Evolutionary conservation across 371 early-diverging fungal genomes (phyloP), one percentile per base, ranked within the genome.

Genomic region (Rhizomucor miehei): DNA sequence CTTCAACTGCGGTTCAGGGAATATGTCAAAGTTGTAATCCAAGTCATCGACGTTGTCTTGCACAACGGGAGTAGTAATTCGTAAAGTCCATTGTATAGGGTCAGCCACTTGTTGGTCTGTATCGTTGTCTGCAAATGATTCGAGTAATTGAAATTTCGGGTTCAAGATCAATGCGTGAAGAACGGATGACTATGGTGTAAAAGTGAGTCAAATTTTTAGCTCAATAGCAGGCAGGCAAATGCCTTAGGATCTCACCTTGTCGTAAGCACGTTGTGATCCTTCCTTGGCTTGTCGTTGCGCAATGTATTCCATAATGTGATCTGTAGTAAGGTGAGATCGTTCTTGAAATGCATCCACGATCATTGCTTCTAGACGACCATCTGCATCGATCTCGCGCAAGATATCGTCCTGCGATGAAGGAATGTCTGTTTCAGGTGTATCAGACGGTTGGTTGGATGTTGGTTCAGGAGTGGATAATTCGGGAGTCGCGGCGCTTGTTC

Each of bases 291-390:
- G 19, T 6, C 41, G 41, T 11, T 19, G 41, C 14, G 14, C 12
- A 41, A 14, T 41, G 16, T 19, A 16, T 16, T 14, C 41, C 41
- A 41, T 41, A 16, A 41, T 41, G 6, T 19, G 14, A 41, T 41
- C 41, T 6, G 19, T 19, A 6, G 19, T 41, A 41, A 19, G 16
- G 3, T 41, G 16, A 17, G 19, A 19, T 10, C 43, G 46, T 11
- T 14, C 43, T n/a, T 35, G 44, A 34, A 60, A 24, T 20, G 44
- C 41, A n/a, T 54, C 51, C n/a, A 43, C 34, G 16, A 60, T 60
- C 19, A 60, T 43, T 3, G 37, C 47, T 21, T 60, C 61, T 2
- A 60, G 43, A 44, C 48, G 37, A 36, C 56, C 51, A 46, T 55
- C 61, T 12, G 19, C 17, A 24, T 53, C 47, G 36, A 55, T 43